These are phyloP conservation scores for Saccharomyces hybrid DNA, from an alignment of 1,139 yeast species.

Conservation along the genomic window DNA sequence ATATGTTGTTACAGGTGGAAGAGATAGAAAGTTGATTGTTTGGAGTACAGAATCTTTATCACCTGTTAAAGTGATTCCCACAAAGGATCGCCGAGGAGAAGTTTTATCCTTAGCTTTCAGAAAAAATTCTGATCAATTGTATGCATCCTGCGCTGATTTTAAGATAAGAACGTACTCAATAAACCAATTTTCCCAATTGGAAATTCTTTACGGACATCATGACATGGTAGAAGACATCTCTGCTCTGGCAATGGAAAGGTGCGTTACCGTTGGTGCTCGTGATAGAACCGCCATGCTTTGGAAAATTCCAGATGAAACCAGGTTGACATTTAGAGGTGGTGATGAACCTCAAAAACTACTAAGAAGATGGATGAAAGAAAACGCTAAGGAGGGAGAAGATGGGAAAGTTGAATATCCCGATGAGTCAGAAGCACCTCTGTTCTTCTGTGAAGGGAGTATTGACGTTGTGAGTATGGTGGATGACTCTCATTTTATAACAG, in stretches of 20 bases:
- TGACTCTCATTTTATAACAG: constrained; percentile 86
- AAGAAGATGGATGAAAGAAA: constrained; percentile 34
- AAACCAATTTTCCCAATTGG: constrained; percentile 81
- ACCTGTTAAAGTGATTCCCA: constrained; percentile 68
- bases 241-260: constrained; percentile 75
- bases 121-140: constrained; percentile 72
- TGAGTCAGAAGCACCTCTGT: constrained; percentile 31
- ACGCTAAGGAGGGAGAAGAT: constrained; percentile 29
- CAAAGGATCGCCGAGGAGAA: constrained; percentile 59
- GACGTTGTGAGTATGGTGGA: constrained; percentile 90
- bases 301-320: constrained; percentile 92
- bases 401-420: constrained; percentile 26
- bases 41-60: constrained; percentile 80
- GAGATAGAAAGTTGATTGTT: constrained; percentile 67
- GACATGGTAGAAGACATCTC: constrained; percentile 76
- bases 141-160: constrained; percentile 88
- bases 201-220: constrained; percentile 90
- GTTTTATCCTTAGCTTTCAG: constrained; percentile 72
- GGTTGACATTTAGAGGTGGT: constrained; percentile 91
- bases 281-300: constrained; percentile 93
- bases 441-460: constrained; percentile 74
- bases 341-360: constrained; percentile 46
- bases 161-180: constrained; percentile 82
- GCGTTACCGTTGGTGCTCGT: constrained; percentile 91
- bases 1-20: constrained; percentile 84